These are phyloP conservation scores for Usnea hakonensis DNA, from an alignment of 495 filamentous ascomycete genomes.

Conservation along the genomic window DNA sequence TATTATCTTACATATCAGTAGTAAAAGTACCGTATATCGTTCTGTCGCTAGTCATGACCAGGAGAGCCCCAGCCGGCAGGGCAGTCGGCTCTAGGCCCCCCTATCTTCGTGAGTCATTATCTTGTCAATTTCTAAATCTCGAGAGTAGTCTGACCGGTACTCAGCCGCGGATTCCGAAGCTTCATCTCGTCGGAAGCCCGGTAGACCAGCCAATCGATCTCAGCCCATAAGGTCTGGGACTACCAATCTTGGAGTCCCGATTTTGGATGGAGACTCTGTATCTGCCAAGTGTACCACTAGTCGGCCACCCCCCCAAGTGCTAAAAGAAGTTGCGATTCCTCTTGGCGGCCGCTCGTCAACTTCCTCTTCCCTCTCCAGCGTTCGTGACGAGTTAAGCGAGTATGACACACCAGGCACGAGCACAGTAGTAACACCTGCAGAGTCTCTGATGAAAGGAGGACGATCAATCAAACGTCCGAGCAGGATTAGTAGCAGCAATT, in stretches of 20 bases:
- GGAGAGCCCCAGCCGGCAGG: constrained; percentile 1
- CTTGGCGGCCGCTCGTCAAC: constrained; percentile 30
- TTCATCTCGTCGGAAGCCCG: background rate
- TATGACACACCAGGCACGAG: constrained; percentile 76
- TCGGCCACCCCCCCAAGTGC: constrained; percentile 6
- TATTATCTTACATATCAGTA: too few relatives aligned
- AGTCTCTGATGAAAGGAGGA: constrained; percentile 28
- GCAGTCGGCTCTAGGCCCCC: background rate
- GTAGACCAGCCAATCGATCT: constrained; percentile 3
- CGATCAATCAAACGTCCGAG: constrained; percentile 26
- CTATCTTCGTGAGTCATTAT: background rate
- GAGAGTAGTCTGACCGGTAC: background rate
- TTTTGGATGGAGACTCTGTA: constrained; percentile 1
- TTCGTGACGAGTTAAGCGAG: constrained; percentile 45
- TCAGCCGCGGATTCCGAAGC: background rate
- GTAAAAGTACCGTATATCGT: background rate
- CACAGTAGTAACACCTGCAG: constrained; percentile 50
- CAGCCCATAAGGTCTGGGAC: background rate
- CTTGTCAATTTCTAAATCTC: background rate
- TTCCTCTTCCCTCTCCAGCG: constrained; percentile 29
- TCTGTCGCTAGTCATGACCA: background rate
- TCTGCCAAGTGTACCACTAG: background rate
- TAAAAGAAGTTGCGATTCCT: constrained; percentile 40
- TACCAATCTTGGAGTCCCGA: constrained; percentile 3
- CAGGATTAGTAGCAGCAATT: constrained; percentile 35